Evolutionary conservation across 371 early-diverging fungal genomes (phyloP), one percentile per base, ranked within the genome.

Genomic region (Mortierella sp.): DNA sequence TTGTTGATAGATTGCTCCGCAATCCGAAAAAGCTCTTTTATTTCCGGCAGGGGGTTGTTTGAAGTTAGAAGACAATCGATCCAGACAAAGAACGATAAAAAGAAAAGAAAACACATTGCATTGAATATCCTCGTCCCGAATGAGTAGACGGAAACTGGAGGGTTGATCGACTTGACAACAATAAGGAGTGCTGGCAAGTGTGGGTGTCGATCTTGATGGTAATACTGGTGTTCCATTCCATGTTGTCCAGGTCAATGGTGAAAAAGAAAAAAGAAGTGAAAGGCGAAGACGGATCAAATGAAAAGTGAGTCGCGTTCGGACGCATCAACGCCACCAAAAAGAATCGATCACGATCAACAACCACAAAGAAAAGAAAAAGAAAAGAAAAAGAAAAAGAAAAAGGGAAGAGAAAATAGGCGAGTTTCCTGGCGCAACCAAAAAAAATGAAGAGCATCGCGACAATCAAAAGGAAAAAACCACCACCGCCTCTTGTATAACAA

Each of bases 371-470:
- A 8, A 44, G 60, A 43, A 35, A 58, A 35, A 56, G 14, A 63
- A 41, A 48, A 44, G 1, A 48, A 63, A 75, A 21, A 43, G 56
- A 7, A 4, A 27, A 72, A 46, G 2, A 48, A 63, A 75, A 21
- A 54, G 46, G 10, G 4, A 27, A 72, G 4, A 27, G 63, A 72
- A 65, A 77, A n/a, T 46, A 24, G 43, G 21, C 24, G 38, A 29
- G 18, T 51, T 3, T 38, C 38, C 72, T 49, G 14, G 6, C 35
- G 32, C 48, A 60, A 46, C 75, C 48, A 63, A 38, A 49, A 12
- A 41, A n/a, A 46, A 46, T 55, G 29, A 55, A n/a, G 46, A 38
- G 38, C 71, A 78, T 71, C 27, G 51, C 24, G 74, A 74, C 24
- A 55, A 75, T 32, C 48, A 35, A 70, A 58, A 43, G 18, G 21